Evolutionary conservation across 495 filamentous ascomycete genomes (phyloP).

Genomic region (Xylaria acuta): DNA sequence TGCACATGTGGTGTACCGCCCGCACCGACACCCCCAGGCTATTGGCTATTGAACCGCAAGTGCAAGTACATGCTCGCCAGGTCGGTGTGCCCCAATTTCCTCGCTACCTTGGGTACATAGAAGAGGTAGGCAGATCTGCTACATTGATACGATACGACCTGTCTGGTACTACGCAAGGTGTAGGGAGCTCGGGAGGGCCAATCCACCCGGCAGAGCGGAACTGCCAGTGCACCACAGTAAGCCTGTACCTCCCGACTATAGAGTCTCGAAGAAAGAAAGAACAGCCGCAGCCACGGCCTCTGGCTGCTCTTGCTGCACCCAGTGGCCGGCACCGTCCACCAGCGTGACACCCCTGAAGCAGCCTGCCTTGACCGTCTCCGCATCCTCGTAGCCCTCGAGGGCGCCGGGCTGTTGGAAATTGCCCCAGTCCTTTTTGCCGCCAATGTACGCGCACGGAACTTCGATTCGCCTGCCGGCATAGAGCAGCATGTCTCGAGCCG

Average conservation of each 20-base stretch:
- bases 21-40: neutral
- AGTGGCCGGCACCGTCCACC: conserved; percentile 68
- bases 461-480: conserved; percentile 70
- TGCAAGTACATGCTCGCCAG: no score
- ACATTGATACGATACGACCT: neutral
- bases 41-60: neutral
- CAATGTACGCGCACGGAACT: conserved; percentile 64
- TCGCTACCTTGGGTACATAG: no score
- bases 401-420: conserved; percentile 70
- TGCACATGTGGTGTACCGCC: neutral
- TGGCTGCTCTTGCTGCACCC: conserved; percentile 71
- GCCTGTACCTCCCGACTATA: neutral
- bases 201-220: neutral
- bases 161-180: neutral
- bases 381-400: conserved; percentile 61
- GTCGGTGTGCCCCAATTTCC: neutral
- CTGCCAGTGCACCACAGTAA: no score
- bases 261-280: conserved; percentile 48
- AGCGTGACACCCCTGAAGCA: conserved; percentile 58
- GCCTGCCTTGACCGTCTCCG: conserved; percentile 45
- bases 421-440: conserved; percentile 69
- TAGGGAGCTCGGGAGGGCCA: no score
- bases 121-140: no score
- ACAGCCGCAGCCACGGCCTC: conserved; percentile 60
- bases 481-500: conserved; percentile 58